phyloP scores from a whole-genome alignment of 148 eudicot genomes.

The Cornus florida region DNA sequence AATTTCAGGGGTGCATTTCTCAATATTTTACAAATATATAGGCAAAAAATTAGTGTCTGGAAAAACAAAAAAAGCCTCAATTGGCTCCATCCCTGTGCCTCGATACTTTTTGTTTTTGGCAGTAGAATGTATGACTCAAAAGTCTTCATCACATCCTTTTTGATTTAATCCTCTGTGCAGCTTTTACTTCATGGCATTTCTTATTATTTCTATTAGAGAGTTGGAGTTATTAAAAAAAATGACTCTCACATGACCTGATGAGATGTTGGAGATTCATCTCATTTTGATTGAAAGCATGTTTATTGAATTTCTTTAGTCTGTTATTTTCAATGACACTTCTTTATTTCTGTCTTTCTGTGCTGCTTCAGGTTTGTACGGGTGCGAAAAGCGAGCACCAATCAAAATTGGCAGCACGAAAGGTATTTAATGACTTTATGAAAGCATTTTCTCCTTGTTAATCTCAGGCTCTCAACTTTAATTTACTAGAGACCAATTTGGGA shows the following conservation, averaged over 20 bases:
- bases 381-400: too few relatives aligned
- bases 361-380: slow-evolving; percentile 62
- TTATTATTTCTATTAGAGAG: neutral
- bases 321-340: slow-evolving; percentile 1
- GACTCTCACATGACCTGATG: neutral
- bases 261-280: neutral
- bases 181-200: neutral
- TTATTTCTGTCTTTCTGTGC: slow-evolving; percentile 3
- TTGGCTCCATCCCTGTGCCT: too few relatives aligned
- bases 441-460: too few relatives aligned
- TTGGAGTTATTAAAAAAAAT: neutral
- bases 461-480: too few relatives aligned
- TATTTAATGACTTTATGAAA: too few relatives aligned
- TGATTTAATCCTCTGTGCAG: neutral
- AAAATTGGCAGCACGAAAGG: too few relatives aligned
- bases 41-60: too few relatives aligned
- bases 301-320: neutral
- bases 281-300: neutral
- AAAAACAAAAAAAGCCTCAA: too few relatives aligned
- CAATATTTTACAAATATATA: too few relatives aligned
- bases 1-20: too few relatives aligned
- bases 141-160: neutral
- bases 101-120: neutral
- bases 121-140: neutral
- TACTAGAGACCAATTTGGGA: too few relatives aligned